Evolutionary conservation across 2,329 filamentous ascomycete species (phyloP).

Genomic region (Neofusicoccum kwambonambiense): DNA sequence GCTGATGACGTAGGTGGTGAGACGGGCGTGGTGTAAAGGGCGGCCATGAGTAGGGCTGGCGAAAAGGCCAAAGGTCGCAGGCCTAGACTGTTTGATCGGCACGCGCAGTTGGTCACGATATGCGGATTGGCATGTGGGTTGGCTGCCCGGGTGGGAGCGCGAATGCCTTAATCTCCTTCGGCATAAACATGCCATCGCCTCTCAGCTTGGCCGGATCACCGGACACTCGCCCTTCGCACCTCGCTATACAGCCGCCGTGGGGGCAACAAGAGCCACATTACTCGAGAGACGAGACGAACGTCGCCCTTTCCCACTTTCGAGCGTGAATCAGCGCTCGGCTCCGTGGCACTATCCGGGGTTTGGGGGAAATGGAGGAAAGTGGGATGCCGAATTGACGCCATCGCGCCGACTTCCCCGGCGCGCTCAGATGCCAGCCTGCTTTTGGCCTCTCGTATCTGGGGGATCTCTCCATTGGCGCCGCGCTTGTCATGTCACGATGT

Average conservation of each 20-base stretch:
- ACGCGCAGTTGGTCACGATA: background rate
- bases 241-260: background rate
- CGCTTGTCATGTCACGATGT: background rate
- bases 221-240: background rate
- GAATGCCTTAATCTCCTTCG: background rate
- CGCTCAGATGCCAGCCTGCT: background rate
- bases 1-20: constrained; percentile 9
- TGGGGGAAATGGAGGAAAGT: background rate
- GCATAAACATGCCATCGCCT: too few species aligned
- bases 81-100: constrained; percentile 8
- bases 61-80: background rate
- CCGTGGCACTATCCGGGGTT: background rate
- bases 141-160: background rate
- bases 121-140: background rate
- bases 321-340: background rate
- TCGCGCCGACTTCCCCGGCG: background rate
- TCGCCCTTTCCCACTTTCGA: background rate
- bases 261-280: background rate
- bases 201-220: background rate
- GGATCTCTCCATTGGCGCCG: background rate
- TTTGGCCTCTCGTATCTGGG: background rate
- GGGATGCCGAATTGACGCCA: background rate
- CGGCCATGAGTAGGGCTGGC: too few species aligned
- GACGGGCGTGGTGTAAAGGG: background rate
- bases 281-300: background rate